Evolutionary conservation across 1,284 basidiomycete species (phyloP).

Genomic region (Cutaneotrichosporon cutaneum): DNA sequence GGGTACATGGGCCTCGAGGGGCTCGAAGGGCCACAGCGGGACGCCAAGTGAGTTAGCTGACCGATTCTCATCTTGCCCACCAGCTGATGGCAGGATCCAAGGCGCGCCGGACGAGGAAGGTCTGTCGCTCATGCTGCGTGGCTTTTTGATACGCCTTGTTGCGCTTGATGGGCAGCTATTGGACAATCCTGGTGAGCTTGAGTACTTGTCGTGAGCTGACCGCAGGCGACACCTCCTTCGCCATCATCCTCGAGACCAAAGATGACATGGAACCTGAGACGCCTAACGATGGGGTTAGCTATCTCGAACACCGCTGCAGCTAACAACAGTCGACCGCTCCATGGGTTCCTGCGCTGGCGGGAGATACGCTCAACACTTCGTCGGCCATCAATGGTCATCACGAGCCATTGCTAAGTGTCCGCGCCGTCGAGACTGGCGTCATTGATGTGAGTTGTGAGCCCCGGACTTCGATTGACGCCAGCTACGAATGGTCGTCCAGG

Average conservation of each 20-base stretch:
- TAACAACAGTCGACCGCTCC: conserved; percentile 43
- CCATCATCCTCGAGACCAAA: conserved; percentile 74
- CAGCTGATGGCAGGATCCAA: conserved; percentile 18
- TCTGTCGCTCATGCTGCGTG: conserved; percentile 75
- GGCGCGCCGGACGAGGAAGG: conserved; percentile 46
- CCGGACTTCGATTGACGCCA: conserved; percentile 15
- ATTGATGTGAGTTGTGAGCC: conserved; percentile 63
- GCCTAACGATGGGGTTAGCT: conserved; percentile 55
- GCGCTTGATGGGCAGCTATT: conserved; percentile 76
- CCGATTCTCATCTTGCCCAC: background rate
- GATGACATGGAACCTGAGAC: conserved; percentile 65
- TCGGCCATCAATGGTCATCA: conserved; percentile 31
- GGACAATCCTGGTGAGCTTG: conserved; percentile 57
- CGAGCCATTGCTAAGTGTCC: conserved; percentile 60
- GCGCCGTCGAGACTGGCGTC: conserved; percentile 77
- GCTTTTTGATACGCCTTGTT: conserved; percentile 77
- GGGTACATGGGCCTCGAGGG: conserved; percentile 68
- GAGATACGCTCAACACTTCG: conserved; percentile 29
- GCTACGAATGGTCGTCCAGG: conserved; percentile 49
- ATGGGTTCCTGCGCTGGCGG: conserved; percentile 49
- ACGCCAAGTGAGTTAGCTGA: conserved; percentile 45
- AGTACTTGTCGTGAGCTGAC: conserved; percentile 5
- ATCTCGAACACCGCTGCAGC: conserved; percentile 1
- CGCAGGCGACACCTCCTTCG: conserved; percentile 77
- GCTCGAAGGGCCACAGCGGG: conserved; percentile 63